phyloP scores from a whole-genome alignment of 2,329 filamentous ascomycete species.

The Apiospora rasikravindrae region DNA sequence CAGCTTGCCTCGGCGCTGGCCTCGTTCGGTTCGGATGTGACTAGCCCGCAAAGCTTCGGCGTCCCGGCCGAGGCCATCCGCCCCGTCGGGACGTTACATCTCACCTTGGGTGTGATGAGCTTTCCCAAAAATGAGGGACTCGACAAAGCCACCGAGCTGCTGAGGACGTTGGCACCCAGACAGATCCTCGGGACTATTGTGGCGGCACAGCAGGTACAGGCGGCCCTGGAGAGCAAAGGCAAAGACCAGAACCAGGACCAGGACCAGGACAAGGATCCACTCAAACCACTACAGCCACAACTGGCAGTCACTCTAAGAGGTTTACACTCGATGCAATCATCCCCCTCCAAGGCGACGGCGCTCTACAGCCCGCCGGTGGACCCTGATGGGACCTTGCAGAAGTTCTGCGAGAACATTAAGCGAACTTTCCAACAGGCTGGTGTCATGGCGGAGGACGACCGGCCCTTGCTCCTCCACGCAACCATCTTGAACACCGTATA shows the following conservation, averaged over 20 bases:
- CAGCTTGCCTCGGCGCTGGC: slow-evolving; percentile 69
- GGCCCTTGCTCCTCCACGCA: slow-evolving; percentile 78
- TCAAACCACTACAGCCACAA: slow-evolving; percentile 18
- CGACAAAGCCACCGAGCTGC: slow-evolving; percentile 46
- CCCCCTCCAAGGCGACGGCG: slow-evolving; percentile 58
- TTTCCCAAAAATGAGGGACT: slow-evolving; percentile 58
- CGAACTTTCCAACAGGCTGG: slow-evolving; percentile 59
- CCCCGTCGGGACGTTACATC: slow-evolving; percentile 79
- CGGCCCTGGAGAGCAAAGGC: slow-evolving; percentile 10
- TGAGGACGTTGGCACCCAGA: slow-evolving; percentile 45
- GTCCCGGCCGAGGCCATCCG: slow-evolving; percentile 73
- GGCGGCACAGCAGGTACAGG: slow-evolving; percentile 20
- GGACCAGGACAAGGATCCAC: not conserved
- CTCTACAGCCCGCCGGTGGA: slow-evolving; percentile 70
- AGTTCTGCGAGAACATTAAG: slow-evolving; percentile 63
- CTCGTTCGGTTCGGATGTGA: slow-evolving; percentile 65
- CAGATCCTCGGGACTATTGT: slow-evolving; percentile 43
- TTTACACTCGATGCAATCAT: slow-evolving; percentile 66
- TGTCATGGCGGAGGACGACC: slow-evolving; percentile 61
- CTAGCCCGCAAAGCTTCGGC: slow-evolving; percentile 47
- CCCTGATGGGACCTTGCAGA: slow-evolving; percentile 51
- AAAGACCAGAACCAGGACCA: not conserved
- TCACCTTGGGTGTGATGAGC: slow-evolving; percentile 87
- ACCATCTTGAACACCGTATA: slow-evolving; percentile 89
- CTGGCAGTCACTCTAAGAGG: slow-evolving; percentile 57